These are phyloP conservation scores for Nicotiana benthamiana DNA, from an alignment of 257 asterid genomes.

Conservation along the genomic window DNA sequence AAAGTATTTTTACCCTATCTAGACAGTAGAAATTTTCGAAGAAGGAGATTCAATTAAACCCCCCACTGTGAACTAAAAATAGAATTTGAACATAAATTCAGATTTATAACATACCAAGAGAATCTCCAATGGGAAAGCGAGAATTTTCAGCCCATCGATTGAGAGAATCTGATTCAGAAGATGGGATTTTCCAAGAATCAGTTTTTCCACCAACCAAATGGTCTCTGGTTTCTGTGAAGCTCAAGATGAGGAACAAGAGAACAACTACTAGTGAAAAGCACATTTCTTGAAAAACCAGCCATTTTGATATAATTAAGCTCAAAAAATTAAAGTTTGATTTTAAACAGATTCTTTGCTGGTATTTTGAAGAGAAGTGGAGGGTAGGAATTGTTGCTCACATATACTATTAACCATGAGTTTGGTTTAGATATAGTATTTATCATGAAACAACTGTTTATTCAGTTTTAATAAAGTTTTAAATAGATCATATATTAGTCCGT, in stretches of 20 bases:
- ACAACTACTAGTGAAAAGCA: slow-evolving; percentile 6
- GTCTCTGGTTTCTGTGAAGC: slow-evolving; percentile 52
- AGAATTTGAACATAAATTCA: not conserved
- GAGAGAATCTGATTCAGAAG: slow-evolving; percentile 43
- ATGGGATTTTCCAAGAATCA: slow-evolving; percentile 50
- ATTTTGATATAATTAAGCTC: not conserved
- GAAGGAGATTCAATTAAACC: no score
- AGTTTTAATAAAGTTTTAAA: no score
- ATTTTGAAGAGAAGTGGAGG: no score
- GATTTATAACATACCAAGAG: slow-evolving; percentile 34
- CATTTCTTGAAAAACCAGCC: slow-evolving; percentile 22
- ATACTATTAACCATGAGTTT: no score
- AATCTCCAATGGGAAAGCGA: slow-evolving; percentile 63
- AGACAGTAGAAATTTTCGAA: no score
- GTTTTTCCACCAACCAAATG: slow-evolving; percentile 51
- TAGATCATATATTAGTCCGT: no score
- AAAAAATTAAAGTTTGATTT: not conserved
- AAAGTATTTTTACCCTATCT: no score
- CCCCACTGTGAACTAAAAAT: no score
- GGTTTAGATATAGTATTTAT: no score
- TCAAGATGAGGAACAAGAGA: slow-evolving; percentile 9
- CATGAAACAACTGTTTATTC: no score
- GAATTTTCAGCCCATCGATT: slow-evolving; percentile 63
- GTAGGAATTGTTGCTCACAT: no score
- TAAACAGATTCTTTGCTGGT: no score